Evolutionary conservation across 352 stramenopile species (phyloP).

Genomic region (Pythium plurisporium): DNA sequence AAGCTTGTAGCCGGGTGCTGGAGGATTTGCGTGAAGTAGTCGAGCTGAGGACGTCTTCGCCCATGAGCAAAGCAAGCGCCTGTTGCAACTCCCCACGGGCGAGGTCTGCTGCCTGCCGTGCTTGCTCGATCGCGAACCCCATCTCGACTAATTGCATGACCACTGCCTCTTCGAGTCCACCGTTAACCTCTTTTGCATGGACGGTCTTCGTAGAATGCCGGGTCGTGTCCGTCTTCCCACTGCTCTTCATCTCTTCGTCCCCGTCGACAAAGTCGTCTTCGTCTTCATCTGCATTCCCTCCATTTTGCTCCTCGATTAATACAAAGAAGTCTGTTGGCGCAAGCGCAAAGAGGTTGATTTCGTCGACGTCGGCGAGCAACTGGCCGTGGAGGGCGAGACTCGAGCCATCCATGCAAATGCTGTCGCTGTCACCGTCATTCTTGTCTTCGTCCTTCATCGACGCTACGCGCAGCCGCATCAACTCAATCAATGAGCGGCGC

Average conservation of each 20-base stretch:
- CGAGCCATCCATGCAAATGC: conserved; percentile 24
- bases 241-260: conserved; percentile 13
- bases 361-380: conserved; percentile 54
- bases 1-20: neutral
- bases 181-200: too few species aligned
- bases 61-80: conserved; percentile 38
- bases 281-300: neutral
- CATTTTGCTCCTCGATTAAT: conserved; percentile 29
- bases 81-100: conserved; percentile 31
- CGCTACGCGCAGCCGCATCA: conserved; percentile 4
- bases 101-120: conserved; percentile 25
- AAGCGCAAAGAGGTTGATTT: conserved; percentile 54
- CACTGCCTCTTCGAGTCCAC: too few species aligned
- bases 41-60: conserved; percentile 24
- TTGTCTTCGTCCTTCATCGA: neutral
- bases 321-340: conserved; percentile 55
- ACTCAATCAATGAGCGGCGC: conserved; percentile 14
- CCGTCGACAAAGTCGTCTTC: conserved; percentile 1
- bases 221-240: too few species aligned
- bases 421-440: neutral
- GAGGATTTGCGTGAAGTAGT: too few species aligned
- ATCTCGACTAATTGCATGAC: conserved; percentile 56
- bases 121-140: conserved; percentile 38
- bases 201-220: too few species aligned
- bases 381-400: conserved; percentile 53